These are phyloP conservation scores for Monilinia fructicola DNA, from an alignment of 2,329 filamentous ascomycete species.

Conservation along the genomic window DNA sequence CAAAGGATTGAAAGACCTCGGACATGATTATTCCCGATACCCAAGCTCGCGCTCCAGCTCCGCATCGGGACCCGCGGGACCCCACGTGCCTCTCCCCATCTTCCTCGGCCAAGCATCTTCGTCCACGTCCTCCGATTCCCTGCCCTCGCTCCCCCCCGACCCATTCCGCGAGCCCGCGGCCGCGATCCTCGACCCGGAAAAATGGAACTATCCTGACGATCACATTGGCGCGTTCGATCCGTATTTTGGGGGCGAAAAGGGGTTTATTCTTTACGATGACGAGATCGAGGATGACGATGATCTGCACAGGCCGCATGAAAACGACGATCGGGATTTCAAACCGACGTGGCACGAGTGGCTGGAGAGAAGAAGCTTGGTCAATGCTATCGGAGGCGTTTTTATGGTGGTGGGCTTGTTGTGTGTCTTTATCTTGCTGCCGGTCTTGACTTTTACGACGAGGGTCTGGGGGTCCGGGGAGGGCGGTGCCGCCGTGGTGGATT, in stretches of 20 bases:
- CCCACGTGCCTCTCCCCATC: not conserved
- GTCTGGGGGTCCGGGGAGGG: slow-evolving; percentile 13
- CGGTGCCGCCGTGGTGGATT: slow-evolving; percentile 13
- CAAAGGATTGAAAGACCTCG: slow-evolving; percentile 34
- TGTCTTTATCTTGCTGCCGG: slow-evolving; percentile 52
- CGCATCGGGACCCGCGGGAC: slow-evolving; percentile 8
- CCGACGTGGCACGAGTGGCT: slow-evolving; percentile 48
- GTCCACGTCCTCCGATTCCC: slow-evolving; percentile 25
- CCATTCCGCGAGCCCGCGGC: slow-evolving; percentile 32
- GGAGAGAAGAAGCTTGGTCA: slow-evolving; percentile 45
- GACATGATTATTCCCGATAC: slow-evolving; percentile 40
- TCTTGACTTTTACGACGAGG: slow-evolving; percentile 46
- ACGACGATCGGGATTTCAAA: slow-evolving; percentile 48
- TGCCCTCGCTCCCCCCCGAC: slow-evolving; percentile 21
- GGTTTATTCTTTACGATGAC: slow-evolving; percentile 48
- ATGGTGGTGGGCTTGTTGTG: slow-evolving; percentile 49
- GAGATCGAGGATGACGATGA: slow-evolving; percentile 54
- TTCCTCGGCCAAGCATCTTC: slow-evolving; percentile 9
- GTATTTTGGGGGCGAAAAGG: slow-evolving; percentile 44
- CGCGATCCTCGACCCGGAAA: slow-evolving; percentile 38
- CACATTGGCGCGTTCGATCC: slow-evolving; percentile 46
- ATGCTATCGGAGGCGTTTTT: slow-evolving; percentile 42
- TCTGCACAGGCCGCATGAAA: slow-evolving; percentile 52
- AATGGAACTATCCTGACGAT: slow-evolving; percentile 48
- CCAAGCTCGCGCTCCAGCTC: slow-evolving; percentile 26